Percentiles rank a stretch among this genome's conserved stretches.
Evolutionary conservation across 2,329 filamentous ascomycete genomes (phyloP).

Genomic region (Aspergillus udagawae): DNA sequence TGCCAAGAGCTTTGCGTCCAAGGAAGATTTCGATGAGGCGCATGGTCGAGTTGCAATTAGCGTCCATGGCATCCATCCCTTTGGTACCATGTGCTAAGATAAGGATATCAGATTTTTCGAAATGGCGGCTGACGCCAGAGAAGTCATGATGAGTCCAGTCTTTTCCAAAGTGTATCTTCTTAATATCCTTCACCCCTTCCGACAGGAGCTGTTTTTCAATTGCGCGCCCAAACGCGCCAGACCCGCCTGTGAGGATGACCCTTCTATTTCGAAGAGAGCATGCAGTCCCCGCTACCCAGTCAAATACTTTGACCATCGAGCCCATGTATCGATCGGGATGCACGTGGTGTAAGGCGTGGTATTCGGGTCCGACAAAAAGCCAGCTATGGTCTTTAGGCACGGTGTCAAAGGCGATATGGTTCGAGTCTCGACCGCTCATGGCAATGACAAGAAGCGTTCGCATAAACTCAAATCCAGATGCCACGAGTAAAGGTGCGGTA

Average conservation of each 20-base stretch:
- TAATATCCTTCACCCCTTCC: conserved; percentile 11
- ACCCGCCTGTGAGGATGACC: conserved; percentile 9
- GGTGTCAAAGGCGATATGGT: conserved; percentile 12
- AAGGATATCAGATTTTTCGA: conserved; percentile 2
- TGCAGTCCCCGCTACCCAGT: conserved; percentile 17
- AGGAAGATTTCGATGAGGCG: conserved; percentile 1
- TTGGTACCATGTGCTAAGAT: conserved; percentile 13
- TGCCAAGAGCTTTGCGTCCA: too few species aligned
- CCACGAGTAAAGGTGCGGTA: background rate
- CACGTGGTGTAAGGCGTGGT: conserved; percentile 15
- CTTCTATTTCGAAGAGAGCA: conserved; percentile 12
- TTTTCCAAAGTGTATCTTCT: conserved; percentile 2
- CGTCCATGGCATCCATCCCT: conserved; percentile 6
- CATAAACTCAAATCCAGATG: background rate
- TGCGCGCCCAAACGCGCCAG: conserved; percentile 11
- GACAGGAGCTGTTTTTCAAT: conserved; percentile 6
- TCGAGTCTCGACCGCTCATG: conserved; percentile 13
- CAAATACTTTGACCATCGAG: conserved; percentile 16
- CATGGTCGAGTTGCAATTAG: conserved; percentile 10
- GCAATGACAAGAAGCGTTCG: conserved; percentile 8
- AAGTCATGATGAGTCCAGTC: conserved; percentile 12
- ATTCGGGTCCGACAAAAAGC: conserved; percentile 16
- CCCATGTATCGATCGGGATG: conserved; percentile 16
- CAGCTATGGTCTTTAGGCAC: conserved; percentile 14
- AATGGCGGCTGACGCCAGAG: background rate